Evolutionary conservation across 1,284 basidiomycete genomes (phyloP), one percentile per base, ranked within the genome.

Genomic region (Naganishia sp.): DNA sequence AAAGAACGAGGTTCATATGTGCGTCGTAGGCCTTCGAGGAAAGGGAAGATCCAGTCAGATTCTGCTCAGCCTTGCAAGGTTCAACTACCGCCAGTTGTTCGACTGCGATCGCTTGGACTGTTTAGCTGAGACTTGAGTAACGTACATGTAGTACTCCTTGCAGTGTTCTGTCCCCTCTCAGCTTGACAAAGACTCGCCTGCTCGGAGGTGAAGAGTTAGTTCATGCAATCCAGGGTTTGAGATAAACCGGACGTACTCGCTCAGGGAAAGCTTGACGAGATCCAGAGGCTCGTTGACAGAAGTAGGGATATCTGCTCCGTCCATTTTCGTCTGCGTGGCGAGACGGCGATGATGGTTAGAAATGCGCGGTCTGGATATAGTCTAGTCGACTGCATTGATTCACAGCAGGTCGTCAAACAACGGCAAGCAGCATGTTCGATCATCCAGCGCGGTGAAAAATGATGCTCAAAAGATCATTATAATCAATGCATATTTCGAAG

Each of bases 1-100:
- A 95, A 70, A 99, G 84, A 69, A 99, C 97, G 74, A 99, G 84
- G 80, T 99, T 99, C 95, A 99, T 98, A 81, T 99, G 96, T 28
- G 94, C 94, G 81, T 99, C 96, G 77, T 99, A 99, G 21, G 96
- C 95, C 94, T 97, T 21, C 4, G 6, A 33, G 16, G 39, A 31
- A 10, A 25, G 11, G 23, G 13, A n/a, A 21, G 6, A 49, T 7
- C 7, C 21, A 36, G n/a, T 46, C 45, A 50, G 46, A 13, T 9
- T 23, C 21, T 15, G 18, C 11, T 16, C 31, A 42, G 4, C 18
- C 3, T 56, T 56, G 18, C 23, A 13, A 39, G n/a, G 6, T 6
- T 42, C 6, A 23, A 42, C 25, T 18, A 7, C 13, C 7, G 13
- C 18, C 5, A 39, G 11, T 25, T 28, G 15, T 15, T 3, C 50